Evolutionary conservation across 768 basidiomycete genomes (phyloP).

Genomic region (Phaeotremella fagi): DNA sequence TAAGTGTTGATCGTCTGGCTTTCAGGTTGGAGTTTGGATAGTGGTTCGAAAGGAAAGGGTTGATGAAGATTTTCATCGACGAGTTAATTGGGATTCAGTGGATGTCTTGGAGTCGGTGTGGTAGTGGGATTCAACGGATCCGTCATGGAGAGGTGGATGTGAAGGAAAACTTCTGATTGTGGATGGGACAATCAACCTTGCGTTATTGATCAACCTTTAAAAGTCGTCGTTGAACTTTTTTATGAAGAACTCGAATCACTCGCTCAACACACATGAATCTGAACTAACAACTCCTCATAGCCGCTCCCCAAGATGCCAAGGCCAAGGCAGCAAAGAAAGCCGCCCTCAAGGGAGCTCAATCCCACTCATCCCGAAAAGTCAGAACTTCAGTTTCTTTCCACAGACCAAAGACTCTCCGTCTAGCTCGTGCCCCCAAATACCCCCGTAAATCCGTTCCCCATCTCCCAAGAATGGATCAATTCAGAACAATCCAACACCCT

Average conservation of each 20-base stretch:
- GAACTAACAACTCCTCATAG: constrained; percentile 5
- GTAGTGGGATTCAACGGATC: no score
- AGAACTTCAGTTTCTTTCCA: constrained; percentile 87
- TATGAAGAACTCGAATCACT: no score
- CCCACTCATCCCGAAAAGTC: constrained; percentile 70
- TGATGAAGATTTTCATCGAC: no score
- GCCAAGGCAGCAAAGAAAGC: constrained; percentile 97
- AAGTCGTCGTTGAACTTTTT: no score
- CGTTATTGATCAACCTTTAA: no score
- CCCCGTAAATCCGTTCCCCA: constrained; percentile 92
- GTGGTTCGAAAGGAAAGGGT: background rate
- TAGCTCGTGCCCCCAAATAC: constrained; percentile 81
- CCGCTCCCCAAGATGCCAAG: constrained; percentile 56
- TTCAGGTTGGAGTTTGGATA: background rate
- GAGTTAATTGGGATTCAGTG: no score
- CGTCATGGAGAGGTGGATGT: no score
- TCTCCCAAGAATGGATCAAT: constrained; percentile 92
- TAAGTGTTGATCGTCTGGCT: constrained; percentile 7
- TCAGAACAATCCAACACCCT: constrained; percentile 74
- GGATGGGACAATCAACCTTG: no score
- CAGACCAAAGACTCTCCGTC: constrained; percentile 86
- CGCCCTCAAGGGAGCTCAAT: constrained; percentile 78
- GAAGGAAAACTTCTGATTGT: no score
- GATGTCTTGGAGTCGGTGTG: no score
- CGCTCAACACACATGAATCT: no score